Evolutionary conservation across 345 rosid species (phyloP), one percentile per base, ranked within the genome.

Genomic region (Eutrema yunnanense): DNA sequence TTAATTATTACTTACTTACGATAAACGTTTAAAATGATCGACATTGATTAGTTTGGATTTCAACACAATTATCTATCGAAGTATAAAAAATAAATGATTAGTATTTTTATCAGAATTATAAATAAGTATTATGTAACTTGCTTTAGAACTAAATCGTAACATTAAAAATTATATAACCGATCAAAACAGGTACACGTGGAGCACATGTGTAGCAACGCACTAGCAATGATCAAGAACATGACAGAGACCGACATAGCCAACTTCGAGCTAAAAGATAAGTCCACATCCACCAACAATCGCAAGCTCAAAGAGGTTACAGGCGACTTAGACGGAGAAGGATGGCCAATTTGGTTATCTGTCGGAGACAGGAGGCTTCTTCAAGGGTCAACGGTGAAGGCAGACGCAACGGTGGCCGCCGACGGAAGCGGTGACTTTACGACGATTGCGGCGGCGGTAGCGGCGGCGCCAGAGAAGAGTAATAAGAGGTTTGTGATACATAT

Each of bases 401-500:
- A 92, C 52, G 89, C 79, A 50, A 88, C 86, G 61, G 98, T 88
- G 74, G 96, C 96, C 14, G 86, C 87, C 0, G 98, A 92, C 10
- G 98, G 98, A 0, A 88, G 86, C n/a, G 98, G 98, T 52, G 49
- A 89, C 42, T 82, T 77, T 57, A 72, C 12, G 73, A 90, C 92
- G 0, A 80, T 93, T 43, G 50, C 76, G 5, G 96, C 43, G 2
- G 98, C 97, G 0, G 97, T 93, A 8, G 88, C 82, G 1, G 90
- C 88, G 0, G 96, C 94, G 6, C 98, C 98, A 0, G 71, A 75
- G 51, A 78, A 82, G 30, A 86, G 96, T 75, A 80, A 47, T n/a
- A 80, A 60, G 54, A 80, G 98, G 82, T 87, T 79, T 74, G 70
- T 92, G 11, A 92, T 92, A 8, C 80, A 6, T 67, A 90, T 93